Conservation (phyloP, 1,284 basidiomycete genomes). For the Kalmanozyma brasiliensis region DNA sequence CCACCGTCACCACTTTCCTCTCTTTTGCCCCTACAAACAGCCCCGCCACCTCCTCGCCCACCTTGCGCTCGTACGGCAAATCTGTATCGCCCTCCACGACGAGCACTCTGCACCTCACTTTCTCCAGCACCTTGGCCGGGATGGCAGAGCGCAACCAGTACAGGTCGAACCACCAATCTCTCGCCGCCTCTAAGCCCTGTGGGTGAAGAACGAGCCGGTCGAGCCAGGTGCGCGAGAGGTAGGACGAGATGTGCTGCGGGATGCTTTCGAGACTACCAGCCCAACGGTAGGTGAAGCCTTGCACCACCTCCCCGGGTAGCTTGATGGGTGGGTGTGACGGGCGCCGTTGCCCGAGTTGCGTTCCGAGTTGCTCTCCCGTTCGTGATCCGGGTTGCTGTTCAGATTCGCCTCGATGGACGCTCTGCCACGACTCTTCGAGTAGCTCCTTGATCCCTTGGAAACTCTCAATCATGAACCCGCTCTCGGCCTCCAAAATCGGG, state of each 20-base stretch:
- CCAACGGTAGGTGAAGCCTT: slow-evolving; percentile 26
- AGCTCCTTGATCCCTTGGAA: slow-evolving; percentile 32
- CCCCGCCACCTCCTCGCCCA: slow-evolving; percentile 6
- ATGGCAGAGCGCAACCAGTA: slow-evolving; percentile 26
- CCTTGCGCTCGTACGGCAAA: slow-evolving; percentile 24
- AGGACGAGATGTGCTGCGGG: slow-evolving; percentile 17
- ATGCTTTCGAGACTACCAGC: slow-evolving; percentile 23
- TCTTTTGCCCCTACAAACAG: slow-evolving; percentile 6
- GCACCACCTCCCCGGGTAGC: slow-evolving; percentile 28
- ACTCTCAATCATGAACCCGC: slow-evolving; percentile 18
- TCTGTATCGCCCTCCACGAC: slow-evolving; percentile 21
- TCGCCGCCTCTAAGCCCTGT: slow-evolving; percentile 9
- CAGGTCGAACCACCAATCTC: slow-evolving; percentile 36
- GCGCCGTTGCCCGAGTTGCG: too few relatives aligned
- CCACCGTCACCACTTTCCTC: slow-evolving; percentile 2
- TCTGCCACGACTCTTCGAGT: slow-evolving; percentile 10
- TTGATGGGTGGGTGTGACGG: too few relatives aligned
- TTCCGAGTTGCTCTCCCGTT: too few relatives aligned
- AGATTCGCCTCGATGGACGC: background rate
- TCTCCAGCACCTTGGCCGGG: background rate
- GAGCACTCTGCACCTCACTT: slow-evolving; percentile 10
- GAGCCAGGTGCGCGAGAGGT: slow-evolving; percentile 19
- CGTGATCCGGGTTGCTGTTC: too few relatives aligned
- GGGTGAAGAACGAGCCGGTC: slow-evolving; percentile 13
- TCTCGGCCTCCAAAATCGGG: slow-evolving; percentile 20